Evolutionary conservation across 2,329 filamentous ascomycete genomes (phyloP).

Genomic region (Mycogone perniciosa): DNA sequence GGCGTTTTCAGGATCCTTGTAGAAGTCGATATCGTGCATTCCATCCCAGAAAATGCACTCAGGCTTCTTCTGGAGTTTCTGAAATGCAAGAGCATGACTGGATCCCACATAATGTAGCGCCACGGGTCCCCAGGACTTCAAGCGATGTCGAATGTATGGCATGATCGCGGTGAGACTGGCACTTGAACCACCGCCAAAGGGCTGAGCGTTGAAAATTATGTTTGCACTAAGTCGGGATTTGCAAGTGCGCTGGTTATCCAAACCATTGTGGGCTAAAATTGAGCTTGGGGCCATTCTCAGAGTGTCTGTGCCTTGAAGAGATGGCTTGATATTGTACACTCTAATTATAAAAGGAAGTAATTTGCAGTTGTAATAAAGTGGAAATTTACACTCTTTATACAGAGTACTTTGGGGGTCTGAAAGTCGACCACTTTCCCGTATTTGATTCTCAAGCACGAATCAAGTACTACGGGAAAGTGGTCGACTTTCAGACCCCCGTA

Average conservation of each 20-base stretch:
- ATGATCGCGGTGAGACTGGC: neutral
- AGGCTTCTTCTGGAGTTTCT: neutral
- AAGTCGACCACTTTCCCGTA: too few species aligned
- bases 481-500: neutral
- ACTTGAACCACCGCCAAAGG: conserved; percentile 1
- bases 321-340: too few species aligned
- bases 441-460: too few species aligned
- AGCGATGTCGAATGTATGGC: neutral
- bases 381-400: too few species aligned
- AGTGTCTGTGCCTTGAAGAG: too few species aligned
- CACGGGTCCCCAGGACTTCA: neutral
- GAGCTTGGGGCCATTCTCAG: too few species aligned
- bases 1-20: neutral
- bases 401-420: too few species aligned
- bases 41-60: neutral
- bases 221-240: neutral
- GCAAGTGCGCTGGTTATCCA: neutral
- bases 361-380: too few species aligned
- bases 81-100: neutral
- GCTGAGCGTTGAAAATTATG: conserved; percentile 5
- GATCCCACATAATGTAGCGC: conserved; percentile 7
- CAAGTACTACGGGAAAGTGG: too few species aligned
- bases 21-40: neutral
- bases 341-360: too few species aligned
- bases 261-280: neutral